phyloP scores from a whole-genome alignment of 495 filamentous ascomycete genomes.

The Chaetomium fimeti region DNA sequence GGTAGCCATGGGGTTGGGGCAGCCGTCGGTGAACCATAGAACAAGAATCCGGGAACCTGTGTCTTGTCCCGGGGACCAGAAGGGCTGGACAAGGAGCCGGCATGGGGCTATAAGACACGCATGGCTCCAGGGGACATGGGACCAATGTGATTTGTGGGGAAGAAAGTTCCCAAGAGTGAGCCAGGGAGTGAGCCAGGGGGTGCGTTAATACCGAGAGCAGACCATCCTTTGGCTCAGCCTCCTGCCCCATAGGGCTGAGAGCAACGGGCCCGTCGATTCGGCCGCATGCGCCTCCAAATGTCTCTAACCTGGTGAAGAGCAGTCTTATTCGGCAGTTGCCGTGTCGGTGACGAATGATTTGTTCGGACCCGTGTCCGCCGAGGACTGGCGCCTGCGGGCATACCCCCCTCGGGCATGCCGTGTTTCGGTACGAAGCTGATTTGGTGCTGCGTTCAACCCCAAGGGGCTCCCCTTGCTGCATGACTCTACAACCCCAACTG shows the following conservation, averaged over 20 bases:
- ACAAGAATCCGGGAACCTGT: neutral
- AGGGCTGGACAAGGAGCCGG: neutral
- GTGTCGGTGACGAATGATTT: neutral
- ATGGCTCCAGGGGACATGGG: neutral
- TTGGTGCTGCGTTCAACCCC: neutral
- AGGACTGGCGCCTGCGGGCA: neutral
- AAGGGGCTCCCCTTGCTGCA: neutral
- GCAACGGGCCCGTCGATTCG: neutral
- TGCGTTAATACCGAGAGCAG: neutral
- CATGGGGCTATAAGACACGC: neutral
- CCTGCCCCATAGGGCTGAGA: constrained; percentile 8
- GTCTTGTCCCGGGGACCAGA: too few relatives aligned
- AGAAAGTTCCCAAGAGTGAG: neutral
- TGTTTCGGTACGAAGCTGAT: neutral
- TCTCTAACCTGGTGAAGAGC: neutral
- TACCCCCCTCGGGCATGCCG: neutral
- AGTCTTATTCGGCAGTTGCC: neutral
- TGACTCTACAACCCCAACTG: neutral
- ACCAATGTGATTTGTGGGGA: neutral
- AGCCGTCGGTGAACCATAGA: neutral
- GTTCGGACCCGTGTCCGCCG: neutral
- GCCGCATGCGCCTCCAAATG: neutral
- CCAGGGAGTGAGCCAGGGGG: neutral
- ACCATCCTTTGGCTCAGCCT: neutral
- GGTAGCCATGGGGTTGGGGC: neutral